Base-by-base conservation (phyloP, 2,329 filamentous ascomycete species). In the Cytospora mali region DNA sequence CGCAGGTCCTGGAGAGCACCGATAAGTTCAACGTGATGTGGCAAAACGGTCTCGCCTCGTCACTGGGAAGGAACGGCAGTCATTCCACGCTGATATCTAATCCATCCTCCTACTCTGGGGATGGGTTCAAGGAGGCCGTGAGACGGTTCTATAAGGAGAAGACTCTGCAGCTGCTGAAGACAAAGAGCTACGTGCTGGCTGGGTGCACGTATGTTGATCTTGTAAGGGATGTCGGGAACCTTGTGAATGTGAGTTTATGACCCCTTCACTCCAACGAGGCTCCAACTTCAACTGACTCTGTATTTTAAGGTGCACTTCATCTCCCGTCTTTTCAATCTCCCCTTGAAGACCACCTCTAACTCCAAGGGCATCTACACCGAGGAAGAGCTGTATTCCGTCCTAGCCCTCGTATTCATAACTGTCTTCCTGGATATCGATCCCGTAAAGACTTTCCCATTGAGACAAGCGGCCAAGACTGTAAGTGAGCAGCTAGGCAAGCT, bases 141-240 rank as follows among this genome's bases (percentile, higher is more conserved):
- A 88, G 87, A 76, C 74, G 77, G 0, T 93, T 92, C 70, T 93
- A 90, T 71, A 79, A 86, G 13, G 77, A 83, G 33, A 87, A 84
- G 16, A 87, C 84, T 1, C 76, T 84, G 56, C 76, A 82, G 29
- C 79, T 95, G 3, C 79, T 96, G 23, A 72, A 77, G 0, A 80
- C 86, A 29, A 90, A 91, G 72, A 85, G 84, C 50, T 90, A 86
- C 73, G 82, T 80, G 62, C 80, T 93, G 29, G 76, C 73, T 0
- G 82, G 82, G 10, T 80, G 81, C 61, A 83, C 84, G 58, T 88
- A 91, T 71, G 83, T 92, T 48, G 91, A 95, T 68, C 80, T 93
- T 4, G 78, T 91, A 11, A 84, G 87, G 27, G 87, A 91, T 61
- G 83, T 92, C 1, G 88, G 85, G 28, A 92, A 92, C 70, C 75